Base-by-base conservation (phyloP, 2,329 filamentous ascomycete genomes). In the Madurella mycetomatis region DNA sequence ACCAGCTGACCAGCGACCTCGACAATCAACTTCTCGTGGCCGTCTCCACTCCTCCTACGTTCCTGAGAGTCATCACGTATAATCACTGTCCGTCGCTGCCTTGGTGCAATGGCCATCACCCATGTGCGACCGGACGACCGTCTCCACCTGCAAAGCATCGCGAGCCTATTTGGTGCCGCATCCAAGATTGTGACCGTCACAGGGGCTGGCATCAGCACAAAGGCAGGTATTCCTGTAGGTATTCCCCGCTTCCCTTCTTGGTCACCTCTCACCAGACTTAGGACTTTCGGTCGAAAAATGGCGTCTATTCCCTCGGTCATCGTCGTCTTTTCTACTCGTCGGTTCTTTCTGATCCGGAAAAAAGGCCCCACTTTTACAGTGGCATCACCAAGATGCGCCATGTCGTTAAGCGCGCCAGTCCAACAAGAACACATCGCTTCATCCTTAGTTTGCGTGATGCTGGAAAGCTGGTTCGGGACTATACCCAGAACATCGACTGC, bases 141-240 rank as follows among this genome's bases (percentile, higher is more conserved):
- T 39, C n/a, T 46, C 46, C 41, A 49, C 34, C 41, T 56, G 37
- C 41, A 49, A 52, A 47, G 41, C 19, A 56, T 56, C 13, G 54
- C 54, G 2, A 49, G 30, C 40, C 41, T 53, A 19, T 43, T 56
- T 19, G 12, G 39, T 41, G 41, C 46, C n/a, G 15, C 13, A 52
- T 52, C 49, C 25, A 56, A 53, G 49, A 49, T 56, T 16, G 45
- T 56, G 32, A 52, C 54, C 11, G 49, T 56, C n/a, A 56, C 18
- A 46, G 49, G 54, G 41, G 54, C 54, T 49, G 41, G 54, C 25
- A 56, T 56, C 15, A 56, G 54, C n/a, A 56, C 46, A 49, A 56
- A 49, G 8, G 54, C 41, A 49, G 49, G 54, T n/a, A 52, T 56
- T 52, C 54, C 49, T 48, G 16, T 56, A 52, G 12, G 49, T 52